Evolutionary conservation across 495 filamentous ascomycete genomes (phyloP).

Genomic region (Entonaema liquescens): DNA sequence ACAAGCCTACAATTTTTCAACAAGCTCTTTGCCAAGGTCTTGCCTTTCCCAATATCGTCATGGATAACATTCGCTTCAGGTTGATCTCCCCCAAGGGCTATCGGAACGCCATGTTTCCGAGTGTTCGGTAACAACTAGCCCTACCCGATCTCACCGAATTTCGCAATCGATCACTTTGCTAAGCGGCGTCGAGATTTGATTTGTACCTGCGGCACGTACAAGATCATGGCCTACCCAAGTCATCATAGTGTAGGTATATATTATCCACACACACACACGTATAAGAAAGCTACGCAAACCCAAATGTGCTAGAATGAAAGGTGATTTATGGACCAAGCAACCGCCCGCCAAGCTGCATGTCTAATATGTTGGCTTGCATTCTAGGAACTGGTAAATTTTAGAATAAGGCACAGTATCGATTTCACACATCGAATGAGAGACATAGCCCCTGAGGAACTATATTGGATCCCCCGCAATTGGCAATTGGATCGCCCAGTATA

Average conservation of each 20-base stretch:
- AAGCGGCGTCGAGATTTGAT: constrained; percentile 9
- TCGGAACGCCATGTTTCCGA: constrained; percentile 40
- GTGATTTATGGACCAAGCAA: constrained; percentile 1
- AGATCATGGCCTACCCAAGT: background rate
- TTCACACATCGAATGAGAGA: background rate
- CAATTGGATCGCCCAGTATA: constrained; percentile 3
- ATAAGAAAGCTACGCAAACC: background rate
- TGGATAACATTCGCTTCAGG: background rate
- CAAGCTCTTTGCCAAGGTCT: constrained; percentile 13
- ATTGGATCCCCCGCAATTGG: constrained; percentile 21
- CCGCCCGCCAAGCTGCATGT: background rate
- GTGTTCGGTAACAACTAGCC: constrained; percentile 35
- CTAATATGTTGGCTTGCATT: background rate
- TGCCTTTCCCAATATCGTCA: constrained; percentile 10
- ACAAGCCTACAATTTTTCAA: background rate
- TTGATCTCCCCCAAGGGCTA: constrained; percentile 6
- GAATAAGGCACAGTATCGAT: constrained; percentile 16
- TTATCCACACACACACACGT: background rate
- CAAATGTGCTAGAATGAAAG: background rate
- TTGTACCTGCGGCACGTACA: background rate
- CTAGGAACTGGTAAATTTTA: constrained; percentile 10
- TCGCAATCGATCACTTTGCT: constrained; percentile 14
- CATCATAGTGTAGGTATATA: background rate
- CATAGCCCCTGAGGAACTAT: background rate
- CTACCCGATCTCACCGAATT: constrained; percentile 28